phyloP scores from a whole-genome alignment of 371 early-diverging fungal genomes.

The Parasitella parasitica region DNA sequence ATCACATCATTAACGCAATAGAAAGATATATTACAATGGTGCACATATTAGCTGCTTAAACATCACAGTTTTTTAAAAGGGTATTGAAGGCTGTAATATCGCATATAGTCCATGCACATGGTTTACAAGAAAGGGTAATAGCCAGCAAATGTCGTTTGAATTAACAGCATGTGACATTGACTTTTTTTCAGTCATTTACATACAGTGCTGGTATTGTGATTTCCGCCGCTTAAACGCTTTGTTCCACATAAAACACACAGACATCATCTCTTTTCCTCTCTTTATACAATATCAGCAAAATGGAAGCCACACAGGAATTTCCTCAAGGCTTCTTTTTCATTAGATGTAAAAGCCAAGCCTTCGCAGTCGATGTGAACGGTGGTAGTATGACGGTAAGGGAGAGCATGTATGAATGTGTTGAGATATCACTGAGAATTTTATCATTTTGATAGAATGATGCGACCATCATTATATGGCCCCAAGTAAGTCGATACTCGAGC shows the following conservation, averaged over 20 bases:
- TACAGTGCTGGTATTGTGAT: background rate
- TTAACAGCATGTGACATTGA: too few species aligned
- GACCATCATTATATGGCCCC: slow-evolving; percentile 51
- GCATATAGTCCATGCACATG: too few species aligned
- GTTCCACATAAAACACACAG: too few species aligned
- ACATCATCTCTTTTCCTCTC: background rate
- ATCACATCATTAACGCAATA: too few species aligned
- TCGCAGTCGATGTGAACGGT: slow-evolving; percentile 38
- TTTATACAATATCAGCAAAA: background rate
- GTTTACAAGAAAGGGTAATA: too few species aligned
- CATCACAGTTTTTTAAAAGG: too few species aligned
- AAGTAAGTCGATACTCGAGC: slow-evolving; percentile 18
- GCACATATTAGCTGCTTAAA: too few species aligned
- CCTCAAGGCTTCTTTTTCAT: slow-evolving; percentile 50
- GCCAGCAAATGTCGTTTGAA: background rate
- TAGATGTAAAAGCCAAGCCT: slow-evolving; percentile 29
- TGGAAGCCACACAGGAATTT: slow-evolving; percentile 27
- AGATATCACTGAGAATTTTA: background rate
- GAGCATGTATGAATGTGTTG: background rate
- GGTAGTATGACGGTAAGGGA: slow-evolving; percentile 47
- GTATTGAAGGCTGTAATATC: too few species aligned
- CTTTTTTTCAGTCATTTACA: background rate
- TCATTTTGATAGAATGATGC: slow-evolving; percentile 40
- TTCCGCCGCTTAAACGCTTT: background rate
- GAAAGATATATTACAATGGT: too few species aligned